phyloP scores from a whole-genome alignment of 2,329 filamentous ascomycete genomes.

The Aspergillaceae sp. region DNA sequence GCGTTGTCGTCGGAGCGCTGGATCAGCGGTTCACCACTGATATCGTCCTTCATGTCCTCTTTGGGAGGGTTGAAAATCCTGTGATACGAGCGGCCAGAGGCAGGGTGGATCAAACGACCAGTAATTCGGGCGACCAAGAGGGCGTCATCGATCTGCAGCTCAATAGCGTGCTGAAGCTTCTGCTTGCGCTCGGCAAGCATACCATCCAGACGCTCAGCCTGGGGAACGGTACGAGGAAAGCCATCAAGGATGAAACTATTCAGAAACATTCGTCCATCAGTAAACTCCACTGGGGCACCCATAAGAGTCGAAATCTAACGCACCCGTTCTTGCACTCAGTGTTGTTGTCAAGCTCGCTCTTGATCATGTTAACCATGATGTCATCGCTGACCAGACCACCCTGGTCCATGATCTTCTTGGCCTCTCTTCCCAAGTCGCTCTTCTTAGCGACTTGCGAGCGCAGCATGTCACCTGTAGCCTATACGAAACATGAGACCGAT shows the following conservation, averaged over 20 bases:
- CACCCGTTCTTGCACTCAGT: conserved; percentile 94
- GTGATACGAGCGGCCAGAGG: conserved; percentile 94
- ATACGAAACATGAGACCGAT: conserved; percentile 4
- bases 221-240: conserved; percentile 92
- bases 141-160: conserved; percentile 92
- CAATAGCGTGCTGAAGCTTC: conserved; percentile 86
- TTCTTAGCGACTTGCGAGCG: conserved; percentile 97
- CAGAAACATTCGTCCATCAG: conserved; percentile 1
- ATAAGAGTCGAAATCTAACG: conserved; percentile 18
- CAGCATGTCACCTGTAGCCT: conserved; percentile 99
- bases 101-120: conserved; percentile 88
- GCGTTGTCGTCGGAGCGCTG: conserved; percentile 97
- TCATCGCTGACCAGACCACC: conserved; percentile 96
- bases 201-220: conserved; percentile 86
- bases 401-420: conserved; percentile 99
- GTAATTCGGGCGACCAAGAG: conserved; percentile 94
- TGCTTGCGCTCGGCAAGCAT: conserved; percentile 76
- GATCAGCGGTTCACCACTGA: conserved; percentile 92
- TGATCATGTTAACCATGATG: conserved; percentile 99
- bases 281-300: not conserved
- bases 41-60: conserved; percentile 84
- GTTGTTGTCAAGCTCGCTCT: conserved; percentile 90
- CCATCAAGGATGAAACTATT: conserved; percentile 94
- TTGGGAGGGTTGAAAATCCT: conserved; percentile 98
- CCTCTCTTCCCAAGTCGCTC: conserved; percentile 85